Evolutionary conservation across 2,329 filamentous ascomycete genomes (phyloP).

Genomic region (Fusarium marasasianum): DNA sequence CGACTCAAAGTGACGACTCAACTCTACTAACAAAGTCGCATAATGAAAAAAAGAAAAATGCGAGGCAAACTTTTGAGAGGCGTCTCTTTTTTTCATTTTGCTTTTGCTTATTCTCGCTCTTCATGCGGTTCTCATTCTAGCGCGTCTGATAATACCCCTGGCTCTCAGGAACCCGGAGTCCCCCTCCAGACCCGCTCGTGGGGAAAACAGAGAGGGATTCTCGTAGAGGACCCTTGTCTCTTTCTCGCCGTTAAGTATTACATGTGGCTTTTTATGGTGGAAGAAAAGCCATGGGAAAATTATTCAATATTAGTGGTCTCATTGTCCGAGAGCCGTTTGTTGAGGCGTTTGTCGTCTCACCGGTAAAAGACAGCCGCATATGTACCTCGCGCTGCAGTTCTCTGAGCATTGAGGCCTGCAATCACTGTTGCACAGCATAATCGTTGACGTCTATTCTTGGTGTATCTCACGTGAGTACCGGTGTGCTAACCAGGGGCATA

Average conservation of each 20-base stretch:
- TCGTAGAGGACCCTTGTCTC: constrained; percentile 13
- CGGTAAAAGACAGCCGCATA: not conserved
- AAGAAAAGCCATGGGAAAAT: not conserved
- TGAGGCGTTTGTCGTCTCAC: constrained; percentile 9
- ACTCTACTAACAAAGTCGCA: not conserved
- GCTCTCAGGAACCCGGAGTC: constrained; percentile 24
- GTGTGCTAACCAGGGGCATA: not conserved
- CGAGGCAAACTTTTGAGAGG: constrained; percentile 16
- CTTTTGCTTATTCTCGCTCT: constrained; percentile 4
- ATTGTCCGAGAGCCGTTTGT: not conserved
- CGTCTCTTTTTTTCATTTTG: not conserved
- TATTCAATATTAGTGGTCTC: not conserved
- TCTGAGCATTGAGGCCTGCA: not conserved
- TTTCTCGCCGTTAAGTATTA: not conserved
- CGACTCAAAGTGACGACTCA: constrained; percentile 42
- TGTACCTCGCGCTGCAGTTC: not conserved
- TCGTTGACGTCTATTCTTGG: not conserved
- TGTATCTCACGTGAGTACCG: not conserved
- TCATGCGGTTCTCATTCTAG: constrained; percentile 18
- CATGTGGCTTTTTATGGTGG: not conserved
- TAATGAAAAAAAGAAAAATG: not conserved
- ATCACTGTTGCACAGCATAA: not conserved
- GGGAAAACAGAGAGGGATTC: not conserved
- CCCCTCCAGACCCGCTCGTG: constrained; percentile 10
- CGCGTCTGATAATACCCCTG: constrained; percentile 20